Evolutionary conservation across 2,329 filamentous ascomycete species (phyloP).

Genomic region (Xylaria sp.): DNA sequence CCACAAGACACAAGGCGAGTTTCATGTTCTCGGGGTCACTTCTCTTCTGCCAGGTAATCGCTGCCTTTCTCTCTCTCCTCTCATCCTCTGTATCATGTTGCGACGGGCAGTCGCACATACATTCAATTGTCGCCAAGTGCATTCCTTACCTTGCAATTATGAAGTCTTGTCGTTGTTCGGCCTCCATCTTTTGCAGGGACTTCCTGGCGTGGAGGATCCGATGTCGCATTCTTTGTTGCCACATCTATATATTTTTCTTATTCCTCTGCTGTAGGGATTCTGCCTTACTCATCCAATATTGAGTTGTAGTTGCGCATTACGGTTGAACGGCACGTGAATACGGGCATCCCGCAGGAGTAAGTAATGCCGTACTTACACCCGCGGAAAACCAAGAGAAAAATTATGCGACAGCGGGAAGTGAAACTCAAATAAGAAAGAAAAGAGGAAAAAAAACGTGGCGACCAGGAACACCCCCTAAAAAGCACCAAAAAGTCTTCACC

Average conservation of each 20-base stretch:
- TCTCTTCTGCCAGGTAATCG: neutral
- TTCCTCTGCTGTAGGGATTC: neutral
- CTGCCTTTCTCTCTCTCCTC: neutral
- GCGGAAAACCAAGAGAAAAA: neutral
- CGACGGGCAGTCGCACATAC: neutral
- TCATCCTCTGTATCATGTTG: neutral
- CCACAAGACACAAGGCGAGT: slow-evolving; percentile 33
- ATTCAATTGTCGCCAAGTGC: neutral
- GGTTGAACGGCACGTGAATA: slow-evolving; percentile 1
- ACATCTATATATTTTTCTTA: neutral
- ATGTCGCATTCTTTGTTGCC: slow-evolving; percentile 1
- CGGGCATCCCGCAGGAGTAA: neutral
- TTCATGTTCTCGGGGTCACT: slow-evolving; percentile 19
- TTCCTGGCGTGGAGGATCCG: neutral
- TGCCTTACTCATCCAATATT: neutral
- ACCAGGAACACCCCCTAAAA: neutral
- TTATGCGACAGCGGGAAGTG: neutral
- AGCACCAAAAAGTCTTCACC: neutral
- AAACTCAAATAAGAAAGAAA: neutral
- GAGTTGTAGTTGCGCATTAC: neutral
- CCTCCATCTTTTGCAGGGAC: neutral
- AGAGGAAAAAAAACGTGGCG: neutral
- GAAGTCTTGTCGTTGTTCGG: neutral
- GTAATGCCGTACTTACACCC: neutral
- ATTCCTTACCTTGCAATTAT: neutral